phyloP scores from a whole-genome alignment of 2,329 filamentous ascomycete genomes.

The Colletotrichum tofieldiae region DNA sequence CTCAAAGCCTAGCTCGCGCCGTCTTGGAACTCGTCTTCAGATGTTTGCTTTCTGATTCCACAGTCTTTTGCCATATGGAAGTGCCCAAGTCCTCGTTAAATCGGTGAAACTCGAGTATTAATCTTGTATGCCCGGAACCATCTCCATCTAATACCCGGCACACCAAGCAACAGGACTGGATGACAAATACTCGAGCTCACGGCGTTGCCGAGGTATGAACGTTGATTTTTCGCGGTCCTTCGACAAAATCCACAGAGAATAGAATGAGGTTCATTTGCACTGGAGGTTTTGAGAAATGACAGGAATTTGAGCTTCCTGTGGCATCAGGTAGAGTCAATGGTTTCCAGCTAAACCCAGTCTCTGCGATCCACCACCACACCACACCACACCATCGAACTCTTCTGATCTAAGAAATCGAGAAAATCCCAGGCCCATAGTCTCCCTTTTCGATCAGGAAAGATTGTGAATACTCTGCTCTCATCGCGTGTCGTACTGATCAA shows the following conservation, averaged over 20 bases:
- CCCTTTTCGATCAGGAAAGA: not conserved
- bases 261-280: not conserved
- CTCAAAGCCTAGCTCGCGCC: not conserved
- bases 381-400: not conserved
- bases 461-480: too few relatives aligned
- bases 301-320: too few relatives aligned
- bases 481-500: not conserved
- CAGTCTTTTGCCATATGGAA: not conserved
- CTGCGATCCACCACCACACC: not conserved
- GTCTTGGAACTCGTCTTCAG: not conserved
- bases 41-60: not conserved
- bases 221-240: not conserved
- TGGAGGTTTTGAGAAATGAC: not conserved
- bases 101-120: not conserved
- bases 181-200: not conserved
- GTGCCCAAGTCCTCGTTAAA: not conserved
- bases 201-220: not conserved
- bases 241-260: not conserved
- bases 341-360: not conserved
- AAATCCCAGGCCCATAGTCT: not conserved
- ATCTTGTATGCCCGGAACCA: not conserved
- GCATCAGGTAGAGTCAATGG: not conserved
- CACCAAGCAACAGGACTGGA: not conserved
- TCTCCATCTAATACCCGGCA: not conserved
- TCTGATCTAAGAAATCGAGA: too few relatives aligned